These are phyloP conservation scores for Ambrosiella cleistominuta DNA, from an alignment of 2,329 filamentous ascomycete genomes.

Conservation along the genomic window DNA sequence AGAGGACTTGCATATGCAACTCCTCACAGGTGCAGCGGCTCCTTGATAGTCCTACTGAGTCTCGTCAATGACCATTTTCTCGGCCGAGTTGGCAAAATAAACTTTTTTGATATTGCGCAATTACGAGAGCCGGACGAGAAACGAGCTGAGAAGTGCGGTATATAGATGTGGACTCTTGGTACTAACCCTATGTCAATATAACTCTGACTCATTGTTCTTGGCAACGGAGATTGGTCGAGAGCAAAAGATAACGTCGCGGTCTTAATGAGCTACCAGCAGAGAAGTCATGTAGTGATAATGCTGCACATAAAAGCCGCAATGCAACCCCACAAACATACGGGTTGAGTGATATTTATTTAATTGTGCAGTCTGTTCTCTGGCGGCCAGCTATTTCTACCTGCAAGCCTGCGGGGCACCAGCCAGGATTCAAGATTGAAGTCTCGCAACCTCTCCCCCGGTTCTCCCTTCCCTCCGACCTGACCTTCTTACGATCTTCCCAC, in stretches of 20 bases:
- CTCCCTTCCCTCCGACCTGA: too few relatives aligned
- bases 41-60: background rate
- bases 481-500: too few relatives aligned
- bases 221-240: background rate
- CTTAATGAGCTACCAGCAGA: too few relatives aligned
- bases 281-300: background rate
- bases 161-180: too few relatives aligned
- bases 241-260: too few relatives aligned
- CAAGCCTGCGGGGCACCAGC: background rate
- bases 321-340: background rate
- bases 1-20: background rate
- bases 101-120: background rate
- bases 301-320: background rate
- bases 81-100: background rate
- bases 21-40: background rate
- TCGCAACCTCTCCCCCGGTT: too few relatives aligned
- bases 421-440: background rate
- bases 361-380: background rate
- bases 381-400: background rate
- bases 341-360: background rate
- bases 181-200: background rate
- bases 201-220: background rate
- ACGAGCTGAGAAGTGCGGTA: background rate
- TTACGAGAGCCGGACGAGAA: background rate
- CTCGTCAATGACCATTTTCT: background rate